phyloP scores from a whole-genome alignment of 495 filamentous ascomycete species.

The Penicillium lividum region DNA sequence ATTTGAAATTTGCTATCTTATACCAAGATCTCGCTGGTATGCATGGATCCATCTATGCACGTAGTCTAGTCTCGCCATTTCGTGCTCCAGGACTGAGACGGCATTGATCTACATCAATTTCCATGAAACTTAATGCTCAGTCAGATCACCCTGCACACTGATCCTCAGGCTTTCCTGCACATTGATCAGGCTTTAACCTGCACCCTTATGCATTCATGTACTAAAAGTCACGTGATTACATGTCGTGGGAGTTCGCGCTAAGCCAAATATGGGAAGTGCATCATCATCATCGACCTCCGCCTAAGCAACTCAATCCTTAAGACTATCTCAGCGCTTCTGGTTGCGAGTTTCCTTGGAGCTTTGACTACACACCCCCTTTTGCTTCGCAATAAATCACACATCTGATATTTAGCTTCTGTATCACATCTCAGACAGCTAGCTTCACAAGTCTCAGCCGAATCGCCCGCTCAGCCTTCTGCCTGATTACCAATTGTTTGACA shows the following conservation, averaged over 20 bases:
- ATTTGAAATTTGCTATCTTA: too few species aligned
- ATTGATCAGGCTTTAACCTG: not conserved
- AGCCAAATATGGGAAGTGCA: slow-evolving; percentile 23
- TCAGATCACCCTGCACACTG: not conserved
- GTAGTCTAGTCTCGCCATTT: too few species aligned
- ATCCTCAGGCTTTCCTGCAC: not conserved
- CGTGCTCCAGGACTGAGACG: too few species aligned
- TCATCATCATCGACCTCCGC: slow-evolving; percentile 36
- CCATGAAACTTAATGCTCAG: not conserved
- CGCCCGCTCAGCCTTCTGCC: slow-evolving; percentile 29
- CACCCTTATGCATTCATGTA: not conserved
- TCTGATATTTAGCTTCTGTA: slow-evolving; percentile 6
- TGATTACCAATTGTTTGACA: slow-evolving; percentile 29
- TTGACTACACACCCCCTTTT: slow-evolving; percentile 15
- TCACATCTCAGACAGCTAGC: slow-evolving; percentile 10
- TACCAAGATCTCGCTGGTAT: too few species aligned
- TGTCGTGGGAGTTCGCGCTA: slow-evolving; percentile 27
- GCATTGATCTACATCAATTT: too few species aligned
- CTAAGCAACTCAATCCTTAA: slow-evolving; percentile 17
- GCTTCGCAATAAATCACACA: not conserved
- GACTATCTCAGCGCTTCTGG: slow-evolving; percentile 11
- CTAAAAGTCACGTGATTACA: slow-evolving; percentile 33
- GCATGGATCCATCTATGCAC: too few species aligned
- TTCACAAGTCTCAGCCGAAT: slow-evolving; percentile 26
- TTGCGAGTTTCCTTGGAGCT: slow-evolving; percentile 16